phyloP scores from a whole-genome alignment of 345 rosid species.

The Linum trigynum region DNA sequence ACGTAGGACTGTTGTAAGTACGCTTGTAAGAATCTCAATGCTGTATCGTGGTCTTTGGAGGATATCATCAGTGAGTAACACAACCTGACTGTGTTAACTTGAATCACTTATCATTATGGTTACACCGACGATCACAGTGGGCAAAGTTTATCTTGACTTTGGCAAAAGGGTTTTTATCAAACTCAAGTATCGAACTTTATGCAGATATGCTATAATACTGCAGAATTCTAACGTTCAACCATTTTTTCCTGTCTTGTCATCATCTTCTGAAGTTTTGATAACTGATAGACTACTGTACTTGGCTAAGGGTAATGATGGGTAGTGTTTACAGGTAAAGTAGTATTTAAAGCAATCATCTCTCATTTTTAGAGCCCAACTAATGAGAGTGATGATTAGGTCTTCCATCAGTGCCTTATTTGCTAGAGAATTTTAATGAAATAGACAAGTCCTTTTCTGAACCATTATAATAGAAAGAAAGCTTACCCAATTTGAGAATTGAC shows the following conservation, averaged over 20 bases:
- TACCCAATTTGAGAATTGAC: conserved; percentile 40
- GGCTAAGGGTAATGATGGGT: background rate
- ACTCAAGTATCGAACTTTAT: too few species aligned
- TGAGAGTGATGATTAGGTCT: conserved; percentile 29
- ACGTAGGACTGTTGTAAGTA: background rate
- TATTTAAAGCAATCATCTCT: conserved; percentile 17
- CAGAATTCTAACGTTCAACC: conserved; percentile 2
- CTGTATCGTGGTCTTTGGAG: too few species aligned
- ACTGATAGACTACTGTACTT: conserved; percentile 14
- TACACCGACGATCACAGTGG: too few species aligned
- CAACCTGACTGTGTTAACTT: too few species aligned
- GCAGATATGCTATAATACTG: background rate
- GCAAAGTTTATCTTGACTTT: too few species aligned
- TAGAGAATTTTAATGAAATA: conserved; percentile 17
- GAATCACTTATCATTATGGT: too few species aligned
- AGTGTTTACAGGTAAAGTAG: conserved; percentile 11
- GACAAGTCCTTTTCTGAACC: conserved; percentile 15
- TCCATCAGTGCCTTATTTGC: conserved; percentile 10
- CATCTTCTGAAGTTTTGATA: conserved; percentile 2
- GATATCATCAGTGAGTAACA: too few species aligned
- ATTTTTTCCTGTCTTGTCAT: background rate
- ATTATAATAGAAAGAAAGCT: conserved; percentile 28
- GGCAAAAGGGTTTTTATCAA: too few species aligned
- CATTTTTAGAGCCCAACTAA: conserved; percentile 26
- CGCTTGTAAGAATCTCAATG: too few species aligned